Evolutionary conservation across 306 rosid species (phyloP).

Genomic region (Pachyrhizus erosus): DNA sequence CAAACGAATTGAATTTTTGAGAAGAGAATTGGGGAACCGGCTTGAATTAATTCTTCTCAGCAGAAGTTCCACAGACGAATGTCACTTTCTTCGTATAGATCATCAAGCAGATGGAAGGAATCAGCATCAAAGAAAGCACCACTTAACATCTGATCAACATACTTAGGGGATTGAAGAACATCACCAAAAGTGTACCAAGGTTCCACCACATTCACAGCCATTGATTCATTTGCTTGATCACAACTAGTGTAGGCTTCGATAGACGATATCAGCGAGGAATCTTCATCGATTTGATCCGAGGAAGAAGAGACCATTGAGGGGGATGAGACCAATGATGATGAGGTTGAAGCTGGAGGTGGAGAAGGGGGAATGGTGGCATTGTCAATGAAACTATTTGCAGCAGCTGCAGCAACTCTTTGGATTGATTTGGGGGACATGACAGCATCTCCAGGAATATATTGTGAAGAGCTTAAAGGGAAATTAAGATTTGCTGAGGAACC

Average conservation of each 20-base stretch:
- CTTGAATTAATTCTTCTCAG: constrained; percentile 44
- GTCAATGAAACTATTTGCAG: constrained; percentile 59
- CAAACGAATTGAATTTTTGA: constrained; percentile 45
- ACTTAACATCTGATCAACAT: constrained; percentile 69
- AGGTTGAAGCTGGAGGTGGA: constrained; percentile 43
- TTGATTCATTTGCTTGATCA: constrained; percentile 43
- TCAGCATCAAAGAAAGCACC: constrained; percentile 67
- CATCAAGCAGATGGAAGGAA: constrained; percentile 59
- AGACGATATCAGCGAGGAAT: constrained; percentile 50
- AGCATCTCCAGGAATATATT: constrained; percentile 53
- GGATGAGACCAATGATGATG: constrained; percentile 61
- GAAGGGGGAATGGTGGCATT: constrained; percentile 41
- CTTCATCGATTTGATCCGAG: constrained; percentile 58
- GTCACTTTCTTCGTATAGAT: constrained; percentile 79
- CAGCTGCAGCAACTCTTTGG: constrained; percentile 90
- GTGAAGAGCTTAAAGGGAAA: constrained; percentile 62
- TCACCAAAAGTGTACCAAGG: constrained; percentile 69
- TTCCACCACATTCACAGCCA: constrained; percentile 57
- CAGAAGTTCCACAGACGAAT: constrained; percentile 90
- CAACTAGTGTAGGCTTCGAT: constrained; percentile 35
- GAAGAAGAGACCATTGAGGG: constrained; percentile 56
- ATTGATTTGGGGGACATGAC: constrained; percentile 87
- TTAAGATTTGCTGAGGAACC: constrained; percentile 90
- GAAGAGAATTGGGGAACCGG: constrained; percentile 30
- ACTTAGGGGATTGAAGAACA: constrained; percentile 59